These are phyloP conservation scores for Tetrahymena elliotti DNA, from an alignment of 73 alveolate genomes.

Conservation along the genomic window DNA sequence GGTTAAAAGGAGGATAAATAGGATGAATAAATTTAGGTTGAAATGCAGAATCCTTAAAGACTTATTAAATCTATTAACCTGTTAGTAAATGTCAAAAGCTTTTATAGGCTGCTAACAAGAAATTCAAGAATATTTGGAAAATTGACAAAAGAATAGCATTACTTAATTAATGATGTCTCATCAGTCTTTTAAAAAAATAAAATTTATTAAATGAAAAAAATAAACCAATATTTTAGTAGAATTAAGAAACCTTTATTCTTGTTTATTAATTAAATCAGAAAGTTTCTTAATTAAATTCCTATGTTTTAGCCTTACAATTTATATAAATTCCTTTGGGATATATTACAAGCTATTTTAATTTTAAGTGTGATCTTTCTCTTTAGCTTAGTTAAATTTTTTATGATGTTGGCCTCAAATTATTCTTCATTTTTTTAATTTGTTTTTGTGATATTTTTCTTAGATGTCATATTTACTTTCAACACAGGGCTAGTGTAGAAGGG, in stretches of 20 bases:
- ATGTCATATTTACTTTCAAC: too few relatives aligned
- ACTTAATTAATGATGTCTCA: neutral
- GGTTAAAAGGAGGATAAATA: neutral
- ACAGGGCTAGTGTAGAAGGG: neutral
- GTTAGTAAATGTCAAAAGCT: neutral
- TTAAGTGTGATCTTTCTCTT: neutral
- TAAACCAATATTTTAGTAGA: too few relatives aligned
- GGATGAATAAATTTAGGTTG: neutral
- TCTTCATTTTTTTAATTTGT: too few relatives aligned
- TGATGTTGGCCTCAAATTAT: neutral
- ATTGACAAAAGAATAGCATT: neutral
- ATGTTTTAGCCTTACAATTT: neutral
- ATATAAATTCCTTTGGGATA: neutral
- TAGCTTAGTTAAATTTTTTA: neutral
- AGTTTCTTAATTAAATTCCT: neutral
- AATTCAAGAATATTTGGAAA: neutral
- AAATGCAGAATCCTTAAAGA: neutral
- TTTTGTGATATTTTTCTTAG: neutral
- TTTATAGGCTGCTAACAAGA: neutral
- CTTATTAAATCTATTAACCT: neutral
- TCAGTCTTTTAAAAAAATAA: neutral
- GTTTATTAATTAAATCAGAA: too few relatives aligned
- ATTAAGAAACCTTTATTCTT: too few relatives aligned
- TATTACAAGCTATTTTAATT: neutral
- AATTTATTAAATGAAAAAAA: too few relatives aligned